These are phyloP conservation scores for Chaetoceros muelleri DNA, from an alignment of 108 stramenopile species.

Conservation along the genomic window DNA sequence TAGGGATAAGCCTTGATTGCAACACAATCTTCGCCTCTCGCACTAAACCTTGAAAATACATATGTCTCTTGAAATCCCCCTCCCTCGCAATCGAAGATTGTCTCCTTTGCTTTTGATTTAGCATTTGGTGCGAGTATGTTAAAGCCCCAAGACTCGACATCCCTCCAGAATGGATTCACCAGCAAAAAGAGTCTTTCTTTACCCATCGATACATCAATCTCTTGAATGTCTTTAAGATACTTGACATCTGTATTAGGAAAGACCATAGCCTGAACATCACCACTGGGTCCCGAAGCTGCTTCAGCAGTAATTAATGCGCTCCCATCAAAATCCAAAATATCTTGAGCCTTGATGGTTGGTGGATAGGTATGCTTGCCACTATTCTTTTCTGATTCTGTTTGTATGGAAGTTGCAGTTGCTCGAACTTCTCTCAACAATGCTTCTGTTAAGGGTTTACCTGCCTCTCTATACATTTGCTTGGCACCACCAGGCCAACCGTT, in stretches of 20 bases:
- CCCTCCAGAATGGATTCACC: conserved; percentile 78
- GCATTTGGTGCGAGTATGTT: conserved; percentile 68
- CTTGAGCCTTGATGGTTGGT: conserved; percentile 44
- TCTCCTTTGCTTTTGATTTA: conserved; percentile 50
- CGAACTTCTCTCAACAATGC: conserved; percentile 45
- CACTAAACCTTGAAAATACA: conserved; percentile 36
- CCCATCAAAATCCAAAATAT: conserved; percentile 86
- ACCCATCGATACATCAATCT: conserved; percentile 38
- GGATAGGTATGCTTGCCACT: conserved; percentile 8
- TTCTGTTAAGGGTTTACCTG: conserved; percentile 52
- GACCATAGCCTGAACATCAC: conserved; percentile 62
- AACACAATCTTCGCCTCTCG: conserved; percentile 67
- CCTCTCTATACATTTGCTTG: conserved; percentile 76
- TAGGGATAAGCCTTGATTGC: conserved; percentile 76
- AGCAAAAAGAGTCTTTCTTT: conserved; percentile 48
- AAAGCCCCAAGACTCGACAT: conserved; percentile 72
- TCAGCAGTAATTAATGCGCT: conserved; percentile 54
- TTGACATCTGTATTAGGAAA: conserved; percentile 77
- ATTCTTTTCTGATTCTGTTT: conserved; percentile 10
- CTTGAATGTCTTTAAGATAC: conserved; percentile 64
- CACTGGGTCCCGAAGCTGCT: conserved; percentile 28
- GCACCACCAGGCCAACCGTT: conserved; percentile 77
- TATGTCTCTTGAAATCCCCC: conserved; percentile 63
- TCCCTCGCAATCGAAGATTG: conserved; percentile 35
- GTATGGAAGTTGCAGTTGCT: conserved; percentile 9